Base-by-base conservation (phyloP, 2,329 filamentous ascomycete genomes). In the Ceratocystis smalleyi region DNA sequence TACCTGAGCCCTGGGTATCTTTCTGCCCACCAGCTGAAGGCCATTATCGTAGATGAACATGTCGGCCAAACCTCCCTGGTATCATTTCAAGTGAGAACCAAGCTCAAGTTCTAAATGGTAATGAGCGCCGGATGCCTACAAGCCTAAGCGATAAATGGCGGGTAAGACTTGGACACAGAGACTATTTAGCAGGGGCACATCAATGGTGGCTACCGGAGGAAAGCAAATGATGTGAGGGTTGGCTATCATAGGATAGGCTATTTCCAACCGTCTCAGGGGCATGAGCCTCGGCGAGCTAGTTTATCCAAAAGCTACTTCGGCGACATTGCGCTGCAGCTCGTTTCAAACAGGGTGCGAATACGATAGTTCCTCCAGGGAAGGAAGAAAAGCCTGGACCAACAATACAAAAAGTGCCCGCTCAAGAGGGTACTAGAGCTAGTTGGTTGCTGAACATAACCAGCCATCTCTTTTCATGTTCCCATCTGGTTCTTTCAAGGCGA, bases 1-100 rank as follows among this genome's bases (percentile, higher is more conserved):
- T 67, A 86, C 85, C 63, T 84, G 81, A 1, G 81, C 82, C 61
- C 77, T 78, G 60, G 83, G 78, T 59, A 85, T 82, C 67, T 85
- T 81, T 66, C 84, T 82, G 6, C 77, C 74, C 60, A 89, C 76
- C 43, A 89, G 76, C 73, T 89, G 86, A 62, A 90, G 77, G 69
- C 86, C 86, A 68, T 89, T 86, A 68, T 89, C 86, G 71, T 89
- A 88, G 73, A 89, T 77, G 70, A 89, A 88, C 74, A 89, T 84
- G 71, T 89, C 89, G 68, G 85, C 86, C 6, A 85, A 87, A n/a
- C 87, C 87, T 68, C 87, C 87, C 70, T 89, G 86, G 91, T 87
- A 68, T 92, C 88, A 68, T 92, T 88, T 89, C 89, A 94, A 0
- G 92, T 87, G 1, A 92, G 77, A 1, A 94, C 76, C 4, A 91